Percentiles rank a stretch among this genome's conserved stretches.
Conservation (phyloP, 1,139 yeast genomes). For the Candida buenavistaensis region DNA sequence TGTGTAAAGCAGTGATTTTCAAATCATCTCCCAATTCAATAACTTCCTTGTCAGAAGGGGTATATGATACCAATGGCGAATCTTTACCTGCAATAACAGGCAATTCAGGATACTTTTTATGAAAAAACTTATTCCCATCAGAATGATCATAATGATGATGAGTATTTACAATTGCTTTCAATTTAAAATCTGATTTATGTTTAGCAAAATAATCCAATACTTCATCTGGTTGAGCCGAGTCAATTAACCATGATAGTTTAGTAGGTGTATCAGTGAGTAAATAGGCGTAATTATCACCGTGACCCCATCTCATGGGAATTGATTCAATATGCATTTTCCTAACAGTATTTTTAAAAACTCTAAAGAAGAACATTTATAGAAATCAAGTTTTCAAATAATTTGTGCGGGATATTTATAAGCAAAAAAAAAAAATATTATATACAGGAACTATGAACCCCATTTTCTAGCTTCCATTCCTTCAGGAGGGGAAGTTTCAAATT, state of each 20-base stretch:
- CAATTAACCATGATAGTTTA: constrained; percentile 78
- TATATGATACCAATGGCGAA: constrained; percentile 64
- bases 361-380: constrained; percentile 1
- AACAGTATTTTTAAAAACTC: constrained; percentile 7
- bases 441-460: constrained; percentile 27
- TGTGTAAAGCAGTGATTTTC: constrained; percentile 79
- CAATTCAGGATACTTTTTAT: constrained; percentile 45
- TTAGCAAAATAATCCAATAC: constrained; percentile 27
- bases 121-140: constrained; percentile 70
- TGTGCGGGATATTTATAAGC: background rate
- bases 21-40: constrained; percentile 62
- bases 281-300: constrained; percentile 89
- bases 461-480: constrained; percentile 58
- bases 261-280: constrained; percentile 68
- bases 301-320: constrained; percentile 94
- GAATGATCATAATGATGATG: constrained; percentile 96
- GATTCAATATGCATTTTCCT: constrained; percentile 77
- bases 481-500: constrained; percentile 76
- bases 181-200: constrained; percentile 32
- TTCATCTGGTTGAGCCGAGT: constrained; percentile 85
- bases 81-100: constrained; percentile 88
- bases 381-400: no score
- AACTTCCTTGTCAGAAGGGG: constrained; percentile 67
- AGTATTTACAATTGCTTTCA: constrained; percentile 84
- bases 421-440: background rate